Conservation (phyloP, 306 rosid genomes). For the Lathyrus sativus region DNA sequence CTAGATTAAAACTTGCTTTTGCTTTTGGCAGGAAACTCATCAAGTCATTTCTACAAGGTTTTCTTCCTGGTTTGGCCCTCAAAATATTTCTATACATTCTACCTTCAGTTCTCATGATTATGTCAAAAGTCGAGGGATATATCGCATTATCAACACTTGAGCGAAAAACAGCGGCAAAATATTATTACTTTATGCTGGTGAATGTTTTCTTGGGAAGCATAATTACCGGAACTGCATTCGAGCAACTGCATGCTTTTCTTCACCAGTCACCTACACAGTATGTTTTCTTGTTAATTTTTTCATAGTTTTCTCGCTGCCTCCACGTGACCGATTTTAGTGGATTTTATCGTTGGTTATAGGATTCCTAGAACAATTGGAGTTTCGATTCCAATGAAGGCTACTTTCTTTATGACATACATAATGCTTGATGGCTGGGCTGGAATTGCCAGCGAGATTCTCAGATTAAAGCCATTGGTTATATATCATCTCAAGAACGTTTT, state of each 20-base stretch:
- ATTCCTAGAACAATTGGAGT: conserved; percentile 97
- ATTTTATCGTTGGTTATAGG: conserved; percentile 47
- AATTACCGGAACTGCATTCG: conserved; percentile 90
- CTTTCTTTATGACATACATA: conserved; percentile 96
- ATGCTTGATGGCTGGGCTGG: conserved; percentile 99
- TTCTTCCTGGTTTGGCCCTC: conserved; percentile 99
- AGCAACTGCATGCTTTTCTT: conserved; percentile 88
- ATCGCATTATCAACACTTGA: conserved; percentile 77
- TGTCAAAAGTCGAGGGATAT: conserved; percentile 96
- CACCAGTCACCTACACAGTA: conserved; percentile 94
- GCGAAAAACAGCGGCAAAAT: conserved; percentile 79
- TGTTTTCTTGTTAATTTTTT: conserved; percentile 4
- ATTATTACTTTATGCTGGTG: conserved; percentile 91
- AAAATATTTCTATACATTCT: conserved; percentile 85
- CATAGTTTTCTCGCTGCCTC: background rate
- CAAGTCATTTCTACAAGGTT: conserved; percentile 98
- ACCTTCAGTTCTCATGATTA: conserved; percentile 86
- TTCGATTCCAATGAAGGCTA: conserved; percentile 95
- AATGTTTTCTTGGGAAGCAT: conserved; percentile 98
- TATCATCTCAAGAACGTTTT: conserved; percentile 92
- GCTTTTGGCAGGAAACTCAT: conserved; percentile 70
- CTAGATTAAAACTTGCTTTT: conserved; percentile 20
- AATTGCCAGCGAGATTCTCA: conserved; percentile 90
- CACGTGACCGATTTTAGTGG: background rate
- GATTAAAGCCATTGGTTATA: conserved; percentile 87